phyloP scores from a whole-genome alignment of 306 rosid species.

The Rubus idaeus region DNA sequence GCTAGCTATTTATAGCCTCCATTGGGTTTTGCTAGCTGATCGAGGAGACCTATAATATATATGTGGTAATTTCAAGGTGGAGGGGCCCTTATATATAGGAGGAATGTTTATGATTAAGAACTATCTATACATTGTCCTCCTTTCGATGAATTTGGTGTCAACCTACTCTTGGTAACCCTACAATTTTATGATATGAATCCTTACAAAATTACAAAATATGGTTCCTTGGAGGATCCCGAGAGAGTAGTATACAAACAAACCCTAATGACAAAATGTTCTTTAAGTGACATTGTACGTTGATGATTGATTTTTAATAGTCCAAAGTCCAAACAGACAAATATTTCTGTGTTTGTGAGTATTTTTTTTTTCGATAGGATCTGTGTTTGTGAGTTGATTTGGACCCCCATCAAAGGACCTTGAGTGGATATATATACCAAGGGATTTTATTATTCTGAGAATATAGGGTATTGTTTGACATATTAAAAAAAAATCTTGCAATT shows the following conservation, averaged over 20 bases:
- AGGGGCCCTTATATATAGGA: conserved; percentile 7
- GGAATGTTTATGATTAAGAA: conserved; percentile 25
- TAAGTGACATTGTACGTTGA: conserved; percentile 3
- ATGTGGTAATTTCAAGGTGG: neutral
- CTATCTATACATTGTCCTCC: conserved; percentile 16
- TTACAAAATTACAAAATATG: neutral
- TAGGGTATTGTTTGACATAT: too few species aligned
- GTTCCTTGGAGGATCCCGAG: conserved; percentile 36
- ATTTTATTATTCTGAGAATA: neutral
- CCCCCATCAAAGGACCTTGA: conserved; percentile 5
- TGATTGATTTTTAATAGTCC: neutral
- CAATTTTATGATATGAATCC: neutral
- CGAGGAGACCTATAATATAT: neutral
- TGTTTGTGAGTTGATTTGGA: conserved; percentile 36
- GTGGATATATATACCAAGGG: neutral
- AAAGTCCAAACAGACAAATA: conserved; percentile 24
- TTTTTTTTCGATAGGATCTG: too few species aligned
- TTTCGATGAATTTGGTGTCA: conserved; percentile 14
- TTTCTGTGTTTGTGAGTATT: conserved; percentile 32
- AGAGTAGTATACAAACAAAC: conserved; percentile 24
- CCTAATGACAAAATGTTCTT: conserved; percentile 20
- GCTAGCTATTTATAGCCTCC: neutral
- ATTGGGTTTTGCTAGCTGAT: neutral
- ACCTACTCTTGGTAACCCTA: neutral
- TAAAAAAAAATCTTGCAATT: too few species aligned